Base-by-base conservation (phyloP, 495 filamentous ascomycete genomes). In the Hyphodiscus hymeniophilus region DNA sequence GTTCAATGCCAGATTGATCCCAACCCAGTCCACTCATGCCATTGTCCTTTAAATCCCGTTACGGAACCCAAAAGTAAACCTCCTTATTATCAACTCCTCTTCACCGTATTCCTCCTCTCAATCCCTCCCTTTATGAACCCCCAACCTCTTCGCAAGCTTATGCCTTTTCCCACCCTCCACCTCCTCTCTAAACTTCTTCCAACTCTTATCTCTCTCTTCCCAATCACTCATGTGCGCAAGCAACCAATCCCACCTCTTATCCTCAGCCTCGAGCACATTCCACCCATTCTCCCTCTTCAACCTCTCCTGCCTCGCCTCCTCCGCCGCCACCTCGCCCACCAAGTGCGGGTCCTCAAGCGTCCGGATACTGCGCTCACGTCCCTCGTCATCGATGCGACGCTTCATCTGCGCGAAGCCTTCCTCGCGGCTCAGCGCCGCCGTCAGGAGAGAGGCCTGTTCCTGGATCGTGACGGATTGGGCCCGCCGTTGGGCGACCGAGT, bases 291-390 rank as follows among this genome's bases (percentile, higher is more conserved):
- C 66, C 38, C 69, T 48, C 26, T 65, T 69, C 39, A 72, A 47
- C 51, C 73, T 63, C 61, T 71, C 67, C 34, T 50, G 52, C 42
- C 67, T 51, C 16, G 71, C 72, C 40, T 56, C 48, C 16, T 61
- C 60, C 16, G 74, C 73, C 10, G 68, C 73, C 49, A 66, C 63
- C 60, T 77, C 73, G 26, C 74, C 74, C 0, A 75, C 74, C 6
- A 76, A 63, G 17, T 71, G 63, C 6, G 72, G 74, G 50, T 76
- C 73, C 55, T 77, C 73, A 18, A 72, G 64, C 20, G 69, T 70
- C n/a, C 69, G 57, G 11, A 66, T 40, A 16, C 55, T 50, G 23
- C 63, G 50, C 26, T 64, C 63, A 1, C 36, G 18, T 35, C 67
- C 54, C 17, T 57, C 46, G 2, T 49, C 53, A 28, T 72, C 52